Conservation (phyloP, 257 asterid species). For the Pogostemon cablin region DNA sequence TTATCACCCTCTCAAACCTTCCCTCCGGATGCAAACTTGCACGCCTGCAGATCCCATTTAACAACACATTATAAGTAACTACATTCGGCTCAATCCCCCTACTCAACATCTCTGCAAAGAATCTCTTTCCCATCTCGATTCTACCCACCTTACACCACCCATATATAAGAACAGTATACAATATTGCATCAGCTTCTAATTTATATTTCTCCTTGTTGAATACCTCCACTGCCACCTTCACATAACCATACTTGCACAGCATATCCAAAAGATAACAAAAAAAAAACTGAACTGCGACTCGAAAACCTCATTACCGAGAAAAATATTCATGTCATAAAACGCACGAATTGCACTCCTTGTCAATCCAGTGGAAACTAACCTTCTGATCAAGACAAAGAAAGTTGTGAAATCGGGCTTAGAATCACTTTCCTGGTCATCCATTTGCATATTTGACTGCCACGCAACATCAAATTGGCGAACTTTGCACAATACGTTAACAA, state of each 20-base stretch:
- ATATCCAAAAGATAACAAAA: conserved; percentile 76
- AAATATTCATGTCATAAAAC: conserved; percentile 67
- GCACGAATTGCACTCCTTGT: conserved; percentile 76
- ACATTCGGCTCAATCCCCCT: conserved; percentile 75
- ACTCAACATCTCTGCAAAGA: conserved; percentile 67
- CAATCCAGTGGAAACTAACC: conserved; percentile 69
- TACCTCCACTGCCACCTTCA: conserved; percentile 75
- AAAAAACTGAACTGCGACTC: conserved; percentile 41
- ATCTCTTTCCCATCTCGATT: conserved; percentile 66
- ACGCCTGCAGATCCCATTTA: conserved; percentile 85
- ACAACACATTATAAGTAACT: conserved; percentile 72
- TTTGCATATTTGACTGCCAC: conserved; percentile 74
- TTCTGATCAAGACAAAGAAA: conserved; percentile 65
- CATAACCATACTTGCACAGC: conserved; percentile 87
- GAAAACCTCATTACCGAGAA: conserved; percentile 45
- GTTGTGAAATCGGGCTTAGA: conserved; percentile 75
- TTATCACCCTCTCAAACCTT: conserved; percentile 67
- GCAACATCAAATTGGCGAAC: conserved; percentile 87
- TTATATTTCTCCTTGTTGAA: conserved; percentile 78
- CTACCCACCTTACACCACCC: conserved; percentile 90
- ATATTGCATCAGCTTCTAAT: conserved; percentile 50
- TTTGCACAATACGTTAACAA: conserved; percentile 66
- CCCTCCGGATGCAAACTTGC: conserved; percentile 77
- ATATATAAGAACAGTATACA: conserved; percentile 74
- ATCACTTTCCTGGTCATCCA: conserved; percentile 47